Evolutionary conservation across 176 grass and related monocot species (phyloP).

Genomic region (Metroxylon sagu): DNA sequence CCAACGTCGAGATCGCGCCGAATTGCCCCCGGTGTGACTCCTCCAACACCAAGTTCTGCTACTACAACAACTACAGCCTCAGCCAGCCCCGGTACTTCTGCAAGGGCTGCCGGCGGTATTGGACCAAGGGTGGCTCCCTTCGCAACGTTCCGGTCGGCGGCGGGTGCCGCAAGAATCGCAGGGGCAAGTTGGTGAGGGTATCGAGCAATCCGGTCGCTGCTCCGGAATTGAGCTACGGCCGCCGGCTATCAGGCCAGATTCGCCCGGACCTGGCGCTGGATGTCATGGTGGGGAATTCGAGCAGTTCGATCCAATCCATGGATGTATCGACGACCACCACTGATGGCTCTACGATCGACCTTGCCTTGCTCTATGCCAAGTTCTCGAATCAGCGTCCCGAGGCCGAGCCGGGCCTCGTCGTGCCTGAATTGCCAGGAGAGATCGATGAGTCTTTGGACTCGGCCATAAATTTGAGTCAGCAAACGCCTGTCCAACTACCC

Average conservation of each 20-base stretch:
- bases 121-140: slow-evolving; percentile 94
- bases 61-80: slow-evolving; percentile 99
- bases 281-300: slow-evolving; percentile 44
- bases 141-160: slow-evolving; percentile 79
- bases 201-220: slow-evolving; percentile 7
- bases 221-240: too few species aligned
- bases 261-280: slow-evolving; percentile 67
- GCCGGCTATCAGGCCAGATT: slow-evolving; percentile 15
- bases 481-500: slow-evolving; percentile 16
- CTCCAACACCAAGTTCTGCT: slow-evolving; percentile 92
- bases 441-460: slow-evolving; percentile 36
- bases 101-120: slow-evolving; percentile 84
- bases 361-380: slow-evolving; percentile 60
- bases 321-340: slow-evolving; percentile 7
- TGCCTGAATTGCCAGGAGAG: slow-evolving; percentile 20
- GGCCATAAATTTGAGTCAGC: slow-evolving; percentile 20
- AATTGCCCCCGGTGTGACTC: slow-evolving; percentile 85
- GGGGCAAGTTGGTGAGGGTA: slow-evolving; percentile 32
- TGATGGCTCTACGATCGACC: slow-evolving; percentile 46
- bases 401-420: neutral
- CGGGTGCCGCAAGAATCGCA: slow-evolving; percentile 68
- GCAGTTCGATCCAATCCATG: slow-evolving; percentile 9
- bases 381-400: slow-evolving; percentile 28
- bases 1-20: slow-evolving; percentile 44
- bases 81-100: slow-evolving; percentile 95